phyloP scores from a whole-genome alignment of 2,329 filamentous ascomycete species.

The Ploettnerulaceae sp. region DNA sequence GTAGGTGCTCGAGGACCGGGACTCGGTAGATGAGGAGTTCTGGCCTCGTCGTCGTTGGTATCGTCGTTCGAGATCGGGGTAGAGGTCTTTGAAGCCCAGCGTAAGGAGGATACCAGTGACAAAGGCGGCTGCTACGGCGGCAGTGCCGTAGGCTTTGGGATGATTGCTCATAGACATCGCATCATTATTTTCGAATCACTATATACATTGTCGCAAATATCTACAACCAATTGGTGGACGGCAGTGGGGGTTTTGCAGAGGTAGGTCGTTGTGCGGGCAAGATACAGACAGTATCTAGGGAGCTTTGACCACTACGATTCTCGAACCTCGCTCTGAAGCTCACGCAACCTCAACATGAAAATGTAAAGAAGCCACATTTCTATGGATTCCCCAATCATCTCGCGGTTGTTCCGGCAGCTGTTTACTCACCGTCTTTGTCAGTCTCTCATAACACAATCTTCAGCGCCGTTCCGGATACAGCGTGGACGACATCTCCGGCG shows the following conservation, averaged over 20 bases:
- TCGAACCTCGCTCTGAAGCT: conserved; percentile 12
- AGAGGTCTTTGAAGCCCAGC: conserved; percentile 73
- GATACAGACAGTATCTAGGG: conserved; percentile 15
- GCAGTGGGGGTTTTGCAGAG: background rate
- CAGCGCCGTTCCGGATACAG: conserved; percentile 30
- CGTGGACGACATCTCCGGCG: conserved; percentile 33
- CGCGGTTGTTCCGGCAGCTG: conserved; percentile 77
- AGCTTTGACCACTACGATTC: conserved; percentile 37
- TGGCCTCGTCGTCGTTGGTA: conserved; percentile 46
- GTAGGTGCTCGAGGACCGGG: conserved; percentile 29
- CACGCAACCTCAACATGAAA: conserved; percentile 18
- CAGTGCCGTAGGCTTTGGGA: conserved; percentile 56
- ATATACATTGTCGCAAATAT: background rate
- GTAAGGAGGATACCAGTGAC: conserved; percentile 71
- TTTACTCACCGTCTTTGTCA: conserved; percentile 70
- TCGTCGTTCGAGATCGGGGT: conserved; percentile 65
- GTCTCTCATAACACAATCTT: conserved; percentile 42
- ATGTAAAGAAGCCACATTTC: conserved; percentile 20
- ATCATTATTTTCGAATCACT: conserved; percentile 14
- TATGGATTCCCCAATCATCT: conserved; percentile 80
- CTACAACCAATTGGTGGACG: background rate
- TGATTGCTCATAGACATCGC: conserved; percentile 57
- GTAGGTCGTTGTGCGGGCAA: background rate
- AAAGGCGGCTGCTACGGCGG: conserved; percentile 68
- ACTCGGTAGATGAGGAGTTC: conserved; percentile 19